Evolutionary conservation across 306 rosid genomes (phyloP), one percentile per base, ranked within the genome.

Genomic region (Lagenaria siceraria): DNA sequence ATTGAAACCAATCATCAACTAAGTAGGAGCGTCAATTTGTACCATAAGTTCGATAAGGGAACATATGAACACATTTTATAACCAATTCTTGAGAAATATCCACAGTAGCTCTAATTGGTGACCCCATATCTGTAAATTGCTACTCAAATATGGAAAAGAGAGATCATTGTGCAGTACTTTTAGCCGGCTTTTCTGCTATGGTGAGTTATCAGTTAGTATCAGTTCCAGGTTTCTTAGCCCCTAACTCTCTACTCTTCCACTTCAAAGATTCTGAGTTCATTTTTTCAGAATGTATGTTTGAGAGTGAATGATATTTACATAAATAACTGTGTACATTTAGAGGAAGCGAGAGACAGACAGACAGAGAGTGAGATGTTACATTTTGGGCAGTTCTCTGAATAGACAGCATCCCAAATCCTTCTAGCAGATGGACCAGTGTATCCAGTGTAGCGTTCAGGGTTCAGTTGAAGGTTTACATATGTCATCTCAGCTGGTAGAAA

Each of bases 401-500:
- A 95, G 76, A 90, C 66, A 76, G 96, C 92, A 80, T 92, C 97
- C 98, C 98, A 90, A 79, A 95, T 92, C 84, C 99, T 90, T 82
- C 93, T 86, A 64, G 99, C 97, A 78, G 97, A 95, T 79, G 96
- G 93, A 72, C 97, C 99, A 69, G 85, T 82, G 82, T 86, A 95
- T 80, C 99, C 99, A 4, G 99, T 95, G 83, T 87, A 95, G 78
- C 99, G 85, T 87, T 92, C 97, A 69, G 97, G 99, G 87, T 92
- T 95, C 56, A 92, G 82, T 82, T 83, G 97, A 78, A 92, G 99
- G 80, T 95, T 95, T 77, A 95, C 97, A 80, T 95, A 90, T 21
- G 97, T 95, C 99, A 95, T 86, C 84, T 92, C 99, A 78, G 85
- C 99, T 72, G 77, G 77, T 27, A 48, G 5, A 72, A 72, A 49